Evolutionary conservation across 129 eudicot genomes (phyloP), one percentile per base, ranked within the genome.

Genomic region (carrot (Daucus carota)): DNA sequence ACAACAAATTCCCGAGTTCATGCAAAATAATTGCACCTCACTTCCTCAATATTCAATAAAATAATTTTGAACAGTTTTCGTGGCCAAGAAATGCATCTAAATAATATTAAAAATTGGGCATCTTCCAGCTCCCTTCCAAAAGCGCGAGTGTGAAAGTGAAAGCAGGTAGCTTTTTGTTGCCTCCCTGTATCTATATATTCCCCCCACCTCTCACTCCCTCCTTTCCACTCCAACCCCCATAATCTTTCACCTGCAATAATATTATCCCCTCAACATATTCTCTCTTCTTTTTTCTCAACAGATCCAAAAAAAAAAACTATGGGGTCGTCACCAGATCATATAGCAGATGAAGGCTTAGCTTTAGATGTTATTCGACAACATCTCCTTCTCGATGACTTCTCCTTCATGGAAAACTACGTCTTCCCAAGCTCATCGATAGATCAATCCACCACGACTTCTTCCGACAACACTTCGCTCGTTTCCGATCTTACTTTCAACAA

Each of bases 301-400:
- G 43, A 32, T 67, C 43, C 42, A 67, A 67, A 32, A 36, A 36
- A 36, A 14, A 66, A 67, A 67, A 34, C 22, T 24, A 72, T 72
- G 75, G 57, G 5, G 5, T 42, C 75, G 43, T 40, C 47, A 10
- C 34, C 74, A 41, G 15, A 41, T n/a, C 48, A 54, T 54, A 9
- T 3, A 54, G 5, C 10, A 9, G 65, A 57, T 24, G 65, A 72
- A 43, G 18, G 38, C 24, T 24, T 28, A 72, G 38, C 75, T 43
- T 15, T 72, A 72, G 75, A 72, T 43, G 75, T n/a, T 29, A 72
- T 72, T 1, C 43, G 75, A 31, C 75, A 72, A 13, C 57, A 43
- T 14, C 75, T 72, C 1, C 75, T 72, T 24, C 75, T 72, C 8
- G 75, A 72, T 72, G 75, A 72, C 17, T 72, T 72, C 28, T 47